Evolutionary conservation across 2,329 filamentous ascomycete species (phyloP).

Genomic region (Ilyonectria sp.): DNA sequence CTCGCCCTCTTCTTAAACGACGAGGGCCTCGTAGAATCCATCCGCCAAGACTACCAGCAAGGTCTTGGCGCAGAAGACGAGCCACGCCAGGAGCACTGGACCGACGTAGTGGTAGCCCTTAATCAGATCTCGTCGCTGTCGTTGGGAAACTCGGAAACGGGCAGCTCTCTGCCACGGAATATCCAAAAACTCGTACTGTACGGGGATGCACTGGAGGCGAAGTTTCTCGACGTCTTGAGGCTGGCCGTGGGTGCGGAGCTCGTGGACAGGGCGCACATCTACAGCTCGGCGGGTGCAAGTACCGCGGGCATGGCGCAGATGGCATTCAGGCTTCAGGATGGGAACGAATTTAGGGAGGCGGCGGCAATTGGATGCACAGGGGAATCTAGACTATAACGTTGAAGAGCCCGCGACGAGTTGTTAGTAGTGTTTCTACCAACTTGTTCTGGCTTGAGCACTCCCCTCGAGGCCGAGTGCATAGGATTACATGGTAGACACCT

Average conservation of each 20-base stretch:
- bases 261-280: background rate
- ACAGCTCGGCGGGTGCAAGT: background rate
- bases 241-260: background rate
- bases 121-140: background rate
- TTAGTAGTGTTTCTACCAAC: background rate
- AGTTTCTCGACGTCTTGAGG: background rate
- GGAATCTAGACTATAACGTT: background rate
- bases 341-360: background rate
- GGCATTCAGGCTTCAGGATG: background rate
- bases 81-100: background rate
- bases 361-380: background rate
- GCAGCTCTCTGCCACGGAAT: background rate
- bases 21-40: background rate
- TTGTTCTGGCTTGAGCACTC: background rate
- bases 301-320: background rate
- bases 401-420: background rate
- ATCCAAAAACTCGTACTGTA: background rate
- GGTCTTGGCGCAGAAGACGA: background rate
- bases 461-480: too few relatives aligned
- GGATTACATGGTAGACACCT: too few relatives aligned
- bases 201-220: background rate
- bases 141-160: background rate
- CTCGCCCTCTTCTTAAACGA: background rate
- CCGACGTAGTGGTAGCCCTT: background rate
- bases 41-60: background rate